Conservation (phyloP, 768 basidiomycete species). For the Agaricus bisporus region DNA sequence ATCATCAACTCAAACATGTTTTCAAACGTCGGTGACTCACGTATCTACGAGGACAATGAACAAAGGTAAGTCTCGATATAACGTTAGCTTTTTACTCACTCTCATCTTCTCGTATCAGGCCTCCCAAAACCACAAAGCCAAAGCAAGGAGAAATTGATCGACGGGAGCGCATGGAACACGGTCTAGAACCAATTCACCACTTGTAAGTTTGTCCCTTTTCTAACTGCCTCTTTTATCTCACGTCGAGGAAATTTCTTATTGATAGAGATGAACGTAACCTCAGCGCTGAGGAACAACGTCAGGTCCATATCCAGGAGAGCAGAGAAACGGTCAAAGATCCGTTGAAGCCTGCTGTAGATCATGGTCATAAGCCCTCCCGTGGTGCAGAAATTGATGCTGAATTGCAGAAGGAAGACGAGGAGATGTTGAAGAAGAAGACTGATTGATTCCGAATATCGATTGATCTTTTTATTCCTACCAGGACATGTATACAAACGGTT, state of each 20-base stretch:
- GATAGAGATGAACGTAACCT: conserved; percentile 38
- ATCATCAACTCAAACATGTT: conserved; percentile 25
- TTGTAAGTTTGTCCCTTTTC: conserved; percentile 28
- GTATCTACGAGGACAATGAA: conserved; percentile 41
- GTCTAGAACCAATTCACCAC: conserved; percentile 27
- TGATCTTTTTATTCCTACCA: too few relatives aligned
- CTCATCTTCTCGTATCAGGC: neutral
- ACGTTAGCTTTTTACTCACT: neutral
- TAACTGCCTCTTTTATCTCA: conserved; percentile 22
- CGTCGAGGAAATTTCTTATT: neutral
- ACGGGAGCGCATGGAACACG: conserved; percentile 24
- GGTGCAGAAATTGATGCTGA: conserved; percentile 56
- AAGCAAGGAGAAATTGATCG: conserved; percentile 9
- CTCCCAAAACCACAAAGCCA: conserved; percentile 8
- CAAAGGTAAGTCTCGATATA: conserved; percentile 30
- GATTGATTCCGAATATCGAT: neutral
- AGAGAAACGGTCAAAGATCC: conserved; percentile 35
- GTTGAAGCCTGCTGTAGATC: conserved; percentile 40
- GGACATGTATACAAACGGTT: too few relatives aligned
- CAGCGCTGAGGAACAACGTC: conserved; percentile 23
- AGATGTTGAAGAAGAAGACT: conserved; percentile 27
- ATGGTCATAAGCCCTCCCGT: conserved; percentile 51
- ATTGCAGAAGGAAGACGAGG: conserved; percentile 46
- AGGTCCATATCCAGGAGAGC: conserved; percentile 27
- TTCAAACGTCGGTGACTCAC: conserved; percentile 44